Base-by-base conservation (phyloP, 805 yeast species). In the Saccharomycopsis malanga region DNA sequence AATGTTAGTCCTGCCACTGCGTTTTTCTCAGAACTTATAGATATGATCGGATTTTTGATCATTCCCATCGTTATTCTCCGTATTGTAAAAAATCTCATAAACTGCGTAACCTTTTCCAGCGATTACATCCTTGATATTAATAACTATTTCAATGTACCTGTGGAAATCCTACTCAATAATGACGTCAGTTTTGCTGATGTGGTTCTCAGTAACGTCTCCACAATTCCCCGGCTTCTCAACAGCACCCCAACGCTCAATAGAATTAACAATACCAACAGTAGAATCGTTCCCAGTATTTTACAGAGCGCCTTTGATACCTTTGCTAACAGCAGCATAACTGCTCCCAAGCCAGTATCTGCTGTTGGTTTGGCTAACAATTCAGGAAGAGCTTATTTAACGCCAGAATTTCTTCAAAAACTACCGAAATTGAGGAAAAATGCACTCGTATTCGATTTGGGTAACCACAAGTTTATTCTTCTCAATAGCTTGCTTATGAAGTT, bases 91-190 rank as follows among this genome's bases (percentile, higher is more conserved):
- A 39, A 15, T 12, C 23, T 50, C 14, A 34, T 50, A 14, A 50
- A 48, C 37, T 42, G 15, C 18, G 51, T 47, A 5, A 47, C 53
- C 14, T 50, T 47, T 27, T 50, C 53, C 3, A 42, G 32, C 36
- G 51, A 50, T 23, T 46, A 38, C 25, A 14, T 41, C 5, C 14
- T 21, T 14, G 53, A 50, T 22, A 24, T 50, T 17, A 25, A n/a
- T 23, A 44, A 50, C 22, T 50, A 48, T 34, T 3, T 46, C 12
- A n/a, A 25, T 21, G n/a, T 39, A 5, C 45, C 52, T 2, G 21
- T 10, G 4, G 45, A 47, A 20, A 14, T 53, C 7, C 18, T 50
- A 6, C 9, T 41, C 3, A 10, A 34, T 5, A 39, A 30, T 15
- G 18, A 17, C 9, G 22, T 40, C 36, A 40, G 21, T 17, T 15